Base-by-base conservation (phyloP, 2,329 filamentous ascomycete species). In the Pseudogymnoascus sp. region DNA sequence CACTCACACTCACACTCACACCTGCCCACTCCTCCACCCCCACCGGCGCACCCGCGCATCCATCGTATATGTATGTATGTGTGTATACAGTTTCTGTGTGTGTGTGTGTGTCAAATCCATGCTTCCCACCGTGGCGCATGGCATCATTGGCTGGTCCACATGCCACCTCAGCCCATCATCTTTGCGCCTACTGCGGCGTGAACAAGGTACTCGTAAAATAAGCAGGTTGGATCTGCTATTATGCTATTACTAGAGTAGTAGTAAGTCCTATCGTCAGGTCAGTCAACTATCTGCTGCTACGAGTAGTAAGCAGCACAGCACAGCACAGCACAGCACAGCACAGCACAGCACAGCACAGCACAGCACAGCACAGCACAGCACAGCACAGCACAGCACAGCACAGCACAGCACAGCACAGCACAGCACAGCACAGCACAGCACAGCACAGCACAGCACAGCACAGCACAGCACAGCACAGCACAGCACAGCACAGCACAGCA, bases 111-210 rank as follows among this genome's bases (percentile, higher is more conserved):
- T 59, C 28, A 33, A 59, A 33, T 37, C 53, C 53, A 37, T 33
- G 53, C 33, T 19, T 59, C 53, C 4, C 28, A 5, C 2, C 16
- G 31, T 33, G 53, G 53, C 53, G 53, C 53, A 59, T 59, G 53
- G 53, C 53, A 59, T 59, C 53, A 59, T 59, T 59, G 53, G 53
- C 53, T 59, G 53, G 53, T 35, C 53, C 53, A 59, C 53, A 59
- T 59, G 53, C 53, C 28, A 33, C 53, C 53, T 59, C 53, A 59
- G 53, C 53, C 53, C 53, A 59, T 38, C 16, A 38, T 22, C 35
- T 59, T 19, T 59, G 53, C 53, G 53, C 53, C 53, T 38, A 24
- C 53, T 50, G 24, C 12, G 16, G 43, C 7, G 43, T 28, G 22
- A 28, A 28, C 43, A 50, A 50, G 43, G 43, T 50, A 50, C 22